Percentiles rank a stretch among this genome's conserved stretches.
Evolutionary conservation across 805 yeast genomes (phyloP).

Genomic region (Lachancea nothofagi): DNA sequence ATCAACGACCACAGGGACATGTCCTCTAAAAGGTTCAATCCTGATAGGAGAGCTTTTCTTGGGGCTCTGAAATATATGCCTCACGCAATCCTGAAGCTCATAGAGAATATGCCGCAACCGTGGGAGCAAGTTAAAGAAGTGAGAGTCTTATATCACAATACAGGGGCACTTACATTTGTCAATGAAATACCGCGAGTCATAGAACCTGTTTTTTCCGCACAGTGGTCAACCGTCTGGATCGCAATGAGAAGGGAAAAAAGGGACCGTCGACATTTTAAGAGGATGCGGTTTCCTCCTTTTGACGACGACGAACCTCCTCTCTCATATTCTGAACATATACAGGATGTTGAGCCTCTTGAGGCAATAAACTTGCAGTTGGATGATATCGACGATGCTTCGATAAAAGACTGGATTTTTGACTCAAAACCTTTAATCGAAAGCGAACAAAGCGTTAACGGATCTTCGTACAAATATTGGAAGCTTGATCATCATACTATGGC

Average conservation of each 20-base stretch:
- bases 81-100: constrained; percentile 80
- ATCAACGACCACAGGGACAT: constrained; percentile 81
- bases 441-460: constrained; percentile 54
- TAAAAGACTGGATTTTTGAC: constrained; percentile 77
- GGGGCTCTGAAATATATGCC: constrained; percentile 95
- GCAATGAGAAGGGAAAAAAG: constrained; percentile 92
- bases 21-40: constrained; percentile 68
- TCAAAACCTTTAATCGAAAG: constrained; percentile 65
- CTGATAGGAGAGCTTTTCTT: constrained; percentile 79
- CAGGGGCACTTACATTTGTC: constrained; percentile 94
- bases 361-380: constrained; percentile 64
- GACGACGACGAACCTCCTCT: constrained; percentile 97
- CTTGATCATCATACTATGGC: constrained; percentile 58
- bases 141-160: constrained; percentile 77
- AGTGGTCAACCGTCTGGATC: constrained; percentile 92
- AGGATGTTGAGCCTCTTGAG: constrained; percentile 67
- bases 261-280: constrained; percentile 80
- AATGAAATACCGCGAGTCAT: constrained; percentile 88
- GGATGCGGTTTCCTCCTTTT: constrained; percentile 92
- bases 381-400: constrained; percentile 52
- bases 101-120: constrained; percentile 98
- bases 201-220: constrained; percentile 86
- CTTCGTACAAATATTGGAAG: constrained; percentile 70
- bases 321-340: constrained; percentile 73
- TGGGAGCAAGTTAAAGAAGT: constrained; percentile 91